phyloP scores from a whole-genome alignment of 73 alveolate genomes.

The Paramecium sexaurelia region DNA sequence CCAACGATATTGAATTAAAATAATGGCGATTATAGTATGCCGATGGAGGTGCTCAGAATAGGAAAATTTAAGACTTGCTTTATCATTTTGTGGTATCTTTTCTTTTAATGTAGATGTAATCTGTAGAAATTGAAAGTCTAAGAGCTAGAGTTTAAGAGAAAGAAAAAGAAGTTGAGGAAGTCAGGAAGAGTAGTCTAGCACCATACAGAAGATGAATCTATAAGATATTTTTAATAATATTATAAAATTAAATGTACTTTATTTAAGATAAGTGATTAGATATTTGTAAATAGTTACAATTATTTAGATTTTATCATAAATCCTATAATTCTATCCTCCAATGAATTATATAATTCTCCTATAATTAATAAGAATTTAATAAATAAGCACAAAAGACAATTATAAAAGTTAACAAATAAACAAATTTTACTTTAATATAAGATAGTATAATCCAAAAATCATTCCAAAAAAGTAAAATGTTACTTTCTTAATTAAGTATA shows the following conservation, averaged over 20 bases:
- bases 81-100: not conserved
- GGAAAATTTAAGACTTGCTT: constrained; percentile 12
- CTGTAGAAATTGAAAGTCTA: not conserved
- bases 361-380: no score
- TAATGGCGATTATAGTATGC: constrained; percentile 39
- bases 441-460: no score
- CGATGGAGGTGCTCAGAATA: not conserved
- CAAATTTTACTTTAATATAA: no score
- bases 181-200: constrained; percentile 38
- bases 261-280: constrained; percentile 4
- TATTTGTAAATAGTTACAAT: constrained; percentile 56
- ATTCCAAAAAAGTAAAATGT: no score
- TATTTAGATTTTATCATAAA: constrained; percentile 70
- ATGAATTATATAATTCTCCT: constrained; percentile 47
- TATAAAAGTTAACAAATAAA: no score
- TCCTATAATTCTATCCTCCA: constrained; percentile 75
- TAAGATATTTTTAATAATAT: not conserved
- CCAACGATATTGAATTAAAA: not conserved
- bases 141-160: constrained; percentile 42
- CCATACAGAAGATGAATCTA: constrained; percentile 49
- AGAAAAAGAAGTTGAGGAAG: constrained; percentile 45
- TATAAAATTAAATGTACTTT: not conserved
- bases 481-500: no score
- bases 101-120: not conserved
- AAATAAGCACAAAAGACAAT: no score